A percentile compares a stretch with the other conserved stretches of the same genome.
phyloP scores from a whole-genome alignment of 305 asterid genomes.

The Solanum hybrid region DNA sequence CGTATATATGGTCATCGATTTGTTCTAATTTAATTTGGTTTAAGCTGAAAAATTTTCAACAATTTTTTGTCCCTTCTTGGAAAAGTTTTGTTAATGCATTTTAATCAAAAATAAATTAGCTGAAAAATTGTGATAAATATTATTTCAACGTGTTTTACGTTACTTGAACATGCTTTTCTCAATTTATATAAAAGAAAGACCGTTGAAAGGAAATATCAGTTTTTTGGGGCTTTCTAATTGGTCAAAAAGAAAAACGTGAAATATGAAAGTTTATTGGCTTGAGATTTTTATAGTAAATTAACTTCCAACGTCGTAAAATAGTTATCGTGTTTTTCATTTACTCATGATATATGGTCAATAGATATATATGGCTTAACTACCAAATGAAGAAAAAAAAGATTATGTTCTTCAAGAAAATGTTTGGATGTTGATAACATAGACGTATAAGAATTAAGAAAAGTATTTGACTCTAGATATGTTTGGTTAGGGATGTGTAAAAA shows the following conservation, averaged over 20 bases:
- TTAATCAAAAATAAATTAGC: not conserved
- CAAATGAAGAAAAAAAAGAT: too few relatives aligned
- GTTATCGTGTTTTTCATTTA: not conserved
- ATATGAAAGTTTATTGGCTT: not conserved
- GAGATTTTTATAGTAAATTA: not conserved
- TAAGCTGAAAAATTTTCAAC: not conserved
- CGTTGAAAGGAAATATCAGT: not conserved
- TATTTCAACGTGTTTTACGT: not conserved
- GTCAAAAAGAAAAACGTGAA: not conserved
- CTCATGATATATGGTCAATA: too few relatives aligned
- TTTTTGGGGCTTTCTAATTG: not conserved
- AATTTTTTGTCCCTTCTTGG: not conserved
- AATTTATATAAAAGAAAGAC: not conserved
- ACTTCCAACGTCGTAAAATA: not conserved
- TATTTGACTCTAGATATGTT: too few relatives aligned
- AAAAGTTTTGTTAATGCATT: not conserved
- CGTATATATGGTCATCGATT: not conserved
- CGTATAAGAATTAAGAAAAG: too few relatives aligned
- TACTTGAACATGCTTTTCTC: not conserved
- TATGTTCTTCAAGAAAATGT: too few relatives aligned
- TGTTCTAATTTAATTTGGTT: not conserved
- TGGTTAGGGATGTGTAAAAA: too few relatives aligned
- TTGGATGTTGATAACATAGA: too few relatives aligned
- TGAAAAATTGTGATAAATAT: not conserved
- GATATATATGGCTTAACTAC: too few relatives aligned